These are phyloP conservation scores for Pelargonium cotyledonis DNA, from an alignment of 441 rosid genomes.

Conservation along the genomic window DNA sequence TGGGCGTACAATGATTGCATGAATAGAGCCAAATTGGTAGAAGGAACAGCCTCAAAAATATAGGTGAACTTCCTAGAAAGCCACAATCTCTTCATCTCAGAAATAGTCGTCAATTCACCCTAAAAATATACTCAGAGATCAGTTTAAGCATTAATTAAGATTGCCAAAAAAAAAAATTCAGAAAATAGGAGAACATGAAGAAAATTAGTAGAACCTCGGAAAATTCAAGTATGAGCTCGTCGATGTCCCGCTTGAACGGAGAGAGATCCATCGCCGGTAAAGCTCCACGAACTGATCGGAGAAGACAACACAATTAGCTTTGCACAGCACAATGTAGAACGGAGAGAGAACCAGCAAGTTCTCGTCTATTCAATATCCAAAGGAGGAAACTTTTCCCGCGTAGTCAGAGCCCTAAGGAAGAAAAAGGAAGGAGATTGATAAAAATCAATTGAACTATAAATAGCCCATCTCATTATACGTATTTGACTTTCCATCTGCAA, in stretches of 20 bases:
- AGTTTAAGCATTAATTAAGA: neutral
- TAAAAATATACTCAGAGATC: slow-evolving; percentile 17
- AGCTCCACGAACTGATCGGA: neutral
- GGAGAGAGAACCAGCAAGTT: too few species aligned
- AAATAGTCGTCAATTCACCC: slow-evolving; percentile 40
- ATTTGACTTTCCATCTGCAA: too few species aligned
- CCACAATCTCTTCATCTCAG: slow-evolving; percentile 72
- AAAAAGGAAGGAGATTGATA: too few species aligned
- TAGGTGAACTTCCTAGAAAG: slow-evolving; percentile 55
- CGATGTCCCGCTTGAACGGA: slow-evolving; percentile 63
- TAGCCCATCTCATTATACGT: too few species aligned
- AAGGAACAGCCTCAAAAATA: slow-evolving; percentile 58
- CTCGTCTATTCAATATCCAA: too few species aligned
- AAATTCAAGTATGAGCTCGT: slow-evolving; percentile 61
- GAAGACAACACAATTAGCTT: neutral
- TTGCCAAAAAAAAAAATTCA: neutral
- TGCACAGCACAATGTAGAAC: too few species aligned
- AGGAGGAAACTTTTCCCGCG: too few species aligned
- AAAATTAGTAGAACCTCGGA: slow-evolving; percentile 33
- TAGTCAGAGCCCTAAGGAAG: too few species aligned
- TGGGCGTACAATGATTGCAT: slow-evolving; percentile 77
- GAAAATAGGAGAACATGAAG: neutral
- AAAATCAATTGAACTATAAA: too few species aligned
- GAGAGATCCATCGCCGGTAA: slow-evolving; percentile 34
- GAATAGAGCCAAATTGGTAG: slow-evolving; percentile 44